A percentile compares a stretch with the other conserved stretches of the same genome.
These are phyloP conservation scores for Fragaria ananassa DNA, from an alignment of 306 rosid species.

Conservation along the genomic window DNA sequence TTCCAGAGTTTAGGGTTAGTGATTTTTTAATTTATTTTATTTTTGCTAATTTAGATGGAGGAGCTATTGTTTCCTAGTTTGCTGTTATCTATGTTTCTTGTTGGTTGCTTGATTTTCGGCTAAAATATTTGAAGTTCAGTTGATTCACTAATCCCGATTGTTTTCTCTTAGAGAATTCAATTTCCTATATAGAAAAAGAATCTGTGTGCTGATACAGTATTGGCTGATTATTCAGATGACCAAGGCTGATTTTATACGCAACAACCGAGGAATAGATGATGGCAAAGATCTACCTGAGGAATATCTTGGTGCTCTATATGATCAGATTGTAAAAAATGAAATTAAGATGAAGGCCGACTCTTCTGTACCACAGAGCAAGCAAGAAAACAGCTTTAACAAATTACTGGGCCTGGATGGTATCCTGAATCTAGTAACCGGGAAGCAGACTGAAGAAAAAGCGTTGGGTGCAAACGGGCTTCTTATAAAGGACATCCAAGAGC, in stretches of 20 bases:
- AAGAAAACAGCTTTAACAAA: constrained; percentile 85
- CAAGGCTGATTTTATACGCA: constrained; percentile 91
- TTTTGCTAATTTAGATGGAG: background rate
- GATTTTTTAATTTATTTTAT: background rate
- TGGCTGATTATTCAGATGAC: constrained; percentile 73
- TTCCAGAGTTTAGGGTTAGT: background rate
- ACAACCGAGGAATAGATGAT: constrained; percentile 96
- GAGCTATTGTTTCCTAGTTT: background rate
- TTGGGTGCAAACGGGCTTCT: constrained; percentile 95
- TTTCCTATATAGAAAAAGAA: background rate
- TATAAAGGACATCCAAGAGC: constrained; percentile 93
- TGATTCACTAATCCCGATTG: background rate
- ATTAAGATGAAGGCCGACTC: constrained; percentile 92
- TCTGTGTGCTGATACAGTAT: constrained; percentile 28
- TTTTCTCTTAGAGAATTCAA: background rate
- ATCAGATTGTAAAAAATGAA: constrained; percentile 88
- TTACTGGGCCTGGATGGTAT: constrained; percentile 94
- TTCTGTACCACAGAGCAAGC: constrained; percentile 89
- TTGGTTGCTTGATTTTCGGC: background rate
- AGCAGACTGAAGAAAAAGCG: constrained; percentile 93
- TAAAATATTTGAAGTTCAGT: background rate
- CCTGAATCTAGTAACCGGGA: constrained; percentile 92
- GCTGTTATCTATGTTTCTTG: background rate
- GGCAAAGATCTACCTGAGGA: constrained; percentile 96
- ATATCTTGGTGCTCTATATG: constrained; percentile 84